These are phyloP conservation scores for Eutrema salsugineum DNA, from an alignment of 441 rosid species.

Conservation along the genomic window DNA sequence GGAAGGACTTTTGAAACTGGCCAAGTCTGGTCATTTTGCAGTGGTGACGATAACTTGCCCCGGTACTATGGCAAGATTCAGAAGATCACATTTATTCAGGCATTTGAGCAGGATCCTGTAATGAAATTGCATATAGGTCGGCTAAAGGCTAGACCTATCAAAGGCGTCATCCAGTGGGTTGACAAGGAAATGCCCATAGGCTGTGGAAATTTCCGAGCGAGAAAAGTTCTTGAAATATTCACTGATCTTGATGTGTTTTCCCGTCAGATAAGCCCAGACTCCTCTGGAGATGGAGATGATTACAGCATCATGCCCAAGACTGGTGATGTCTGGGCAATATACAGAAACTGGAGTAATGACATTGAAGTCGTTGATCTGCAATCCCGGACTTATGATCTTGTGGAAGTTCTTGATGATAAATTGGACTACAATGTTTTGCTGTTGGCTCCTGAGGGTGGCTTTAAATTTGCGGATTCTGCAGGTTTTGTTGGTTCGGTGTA, in stretches of 20 bases:
- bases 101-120: constrained; percentile 27
- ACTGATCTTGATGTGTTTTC: constrained; percentile 40
- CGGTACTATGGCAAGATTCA: constrained; percentile 61
- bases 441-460: constrained; percentile 2
- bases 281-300: constrained; percentile 30
- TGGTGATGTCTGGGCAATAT: constrained; percentile 77
- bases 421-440: neutral
- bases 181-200: constrained; percentile 48
- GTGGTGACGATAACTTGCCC: constrained; percentile 79
- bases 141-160: constrained; percentile 35
- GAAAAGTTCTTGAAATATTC: constrained; percentile 27
- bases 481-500: constrained; percentile 6
- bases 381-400: constrained; percentile 13
- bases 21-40: constrained; percentile 66
- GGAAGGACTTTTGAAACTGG: constrained; percentile 36
- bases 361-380: neutral
- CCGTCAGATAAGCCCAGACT: constrained; percentile 36
- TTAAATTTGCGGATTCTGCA: neutral
- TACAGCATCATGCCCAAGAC: constrained; percentile 49
- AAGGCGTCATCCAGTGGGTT: constrained; percentile 37
- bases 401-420: constrained; percentile 17
- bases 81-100: constrained; percentile 22
- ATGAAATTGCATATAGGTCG: constrained; percentile 48
- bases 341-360: constrained; percentile 21
- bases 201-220: constrained; percentile 60